A percentile compares a stretch with the other conserved stretches of the same genome.
Evolutionary conservation across 768 basidiomycete genomes (phyloP).

Genomic region (Trametes elegans): DNA sequence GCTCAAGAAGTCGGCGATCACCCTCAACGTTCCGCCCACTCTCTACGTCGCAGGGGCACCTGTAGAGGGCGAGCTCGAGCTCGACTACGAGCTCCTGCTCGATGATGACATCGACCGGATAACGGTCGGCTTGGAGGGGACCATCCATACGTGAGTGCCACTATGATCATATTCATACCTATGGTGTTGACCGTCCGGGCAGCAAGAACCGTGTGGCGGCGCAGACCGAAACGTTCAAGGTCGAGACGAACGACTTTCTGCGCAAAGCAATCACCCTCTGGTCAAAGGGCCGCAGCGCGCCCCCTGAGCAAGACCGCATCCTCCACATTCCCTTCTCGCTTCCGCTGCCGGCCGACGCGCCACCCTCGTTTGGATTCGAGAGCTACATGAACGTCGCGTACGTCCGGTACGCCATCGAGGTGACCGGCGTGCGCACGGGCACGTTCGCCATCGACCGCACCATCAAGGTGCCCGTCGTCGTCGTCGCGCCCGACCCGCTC

Average conservation of each 20-base stretch:
- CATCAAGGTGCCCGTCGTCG: conserved; percentile 9
- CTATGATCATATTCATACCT: neutral
- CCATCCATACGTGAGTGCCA: conserved; percentile 21
- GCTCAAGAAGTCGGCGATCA: conserved; percentile 11
- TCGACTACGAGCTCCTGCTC: conserved; percentile 18
- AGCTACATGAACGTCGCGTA: conserved; percentile 10
- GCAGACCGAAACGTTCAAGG: conserved; percentile 1
- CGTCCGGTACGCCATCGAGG: conserved; percentile 24
- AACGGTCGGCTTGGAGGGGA: conserved; percentile 22
- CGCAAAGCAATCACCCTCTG: conserved; percentile 19
- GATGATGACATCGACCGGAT: conserved; percentile 22
- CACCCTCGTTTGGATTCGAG: conserved; percentile 22
- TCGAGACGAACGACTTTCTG: conserved; percentile 10
- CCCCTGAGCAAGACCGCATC: conserved; percentile 14
- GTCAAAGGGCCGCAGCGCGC: conserved; percentile 9
- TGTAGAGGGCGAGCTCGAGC: conserved; percentile 18
- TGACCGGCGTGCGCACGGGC: conserved; percentile 20
- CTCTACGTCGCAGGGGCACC: conserved; percentile 19
- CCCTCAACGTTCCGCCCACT: conserved; percentile 12
- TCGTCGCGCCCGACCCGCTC: conserved; percentile 16
- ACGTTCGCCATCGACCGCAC: conserved; percentile 19
- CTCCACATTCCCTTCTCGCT: conserved; percentile 24
- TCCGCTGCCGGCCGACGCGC: conserved; percentile 14
- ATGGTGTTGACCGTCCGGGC: neutral
- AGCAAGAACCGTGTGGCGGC: conserved; percentile 3